A percentile compares a stretch with the other conserved stretches of the same genome.
Conservation (phyloP, 2,329 filamentous ascomycete genomes). For the Colletotrichum melonis region DNA sequence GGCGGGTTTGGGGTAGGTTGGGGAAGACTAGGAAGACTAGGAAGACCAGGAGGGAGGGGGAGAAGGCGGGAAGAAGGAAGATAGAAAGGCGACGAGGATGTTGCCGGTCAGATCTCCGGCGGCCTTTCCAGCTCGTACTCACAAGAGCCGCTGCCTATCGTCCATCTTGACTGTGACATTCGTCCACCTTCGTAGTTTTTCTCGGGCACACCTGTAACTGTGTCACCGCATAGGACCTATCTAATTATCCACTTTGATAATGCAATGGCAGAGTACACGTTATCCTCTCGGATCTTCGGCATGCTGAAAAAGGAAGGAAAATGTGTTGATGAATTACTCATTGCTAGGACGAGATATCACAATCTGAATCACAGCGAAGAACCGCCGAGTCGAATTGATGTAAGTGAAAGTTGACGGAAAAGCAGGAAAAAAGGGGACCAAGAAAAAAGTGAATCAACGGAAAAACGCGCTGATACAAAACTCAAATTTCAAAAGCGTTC, state of each 20-base stretch:
- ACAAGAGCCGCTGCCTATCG: neutral
- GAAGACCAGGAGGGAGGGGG: neutral
- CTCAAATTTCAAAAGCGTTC: constrained; percentile 23
- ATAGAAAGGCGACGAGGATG: neutral
- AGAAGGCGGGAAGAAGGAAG: neutral
- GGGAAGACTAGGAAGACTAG: constrained; percentile 7
- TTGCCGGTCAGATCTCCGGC: neutral
- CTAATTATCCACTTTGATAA: constrained; percentile 14
- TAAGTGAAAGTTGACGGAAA: neutral
- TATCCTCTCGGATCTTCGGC: neutral
- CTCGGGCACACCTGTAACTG: neutral
- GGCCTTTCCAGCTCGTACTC: neutral
- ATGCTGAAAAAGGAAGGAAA: constrained; percentile 9
- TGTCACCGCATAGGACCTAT: neutral
- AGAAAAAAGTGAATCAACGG: constrained; percentile 21
- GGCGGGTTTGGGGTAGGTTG: constrained; percentile 25
- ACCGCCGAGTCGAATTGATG: neutral
- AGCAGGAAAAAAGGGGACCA: neutral
- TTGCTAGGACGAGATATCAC: neutral
- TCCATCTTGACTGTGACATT: neutral
- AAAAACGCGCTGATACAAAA: constrained; percentile 19
- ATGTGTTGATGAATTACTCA: neutral
- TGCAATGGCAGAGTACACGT: neutral
- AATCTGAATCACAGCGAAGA: neutral
- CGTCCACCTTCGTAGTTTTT: neutral